phyloP scores from a whole-genome alignment of 78 protist genomes.

The Dictyostelium purpureum region DNA sequence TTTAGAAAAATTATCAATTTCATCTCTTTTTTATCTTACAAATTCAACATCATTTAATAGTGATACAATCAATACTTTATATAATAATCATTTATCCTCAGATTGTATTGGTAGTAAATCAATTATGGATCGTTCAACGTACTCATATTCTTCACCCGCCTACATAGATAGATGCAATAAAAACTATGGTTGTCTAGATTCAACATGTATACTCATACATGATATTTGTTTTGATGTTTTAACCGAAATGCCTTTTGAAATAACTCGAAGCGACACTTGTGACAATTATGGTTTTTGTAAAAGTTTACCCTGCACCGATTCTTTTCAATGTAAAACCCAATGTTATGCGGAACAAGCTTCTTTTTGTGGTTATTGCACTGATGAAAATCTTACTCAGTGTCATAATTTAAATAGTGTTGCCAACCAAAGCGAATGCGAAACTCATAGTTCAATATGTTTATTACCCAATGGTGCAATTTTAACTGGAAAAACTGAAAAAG shows the following conservation, averaged over 20 bases:
- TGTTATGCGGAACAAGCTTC: too few species aligned
- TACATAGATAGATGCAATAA: too few species aligned
- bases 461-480: background rate
- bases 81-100: background rate
- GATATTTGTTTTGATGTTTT: background rate
- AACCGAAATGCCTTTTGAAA: background rate
- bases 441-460: background rate
- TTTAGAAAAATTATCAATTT: background rate
- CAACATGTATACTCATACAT: background rate
- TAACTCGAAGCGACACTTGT: too few species aligned
- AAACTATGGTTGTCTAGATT: background rate
- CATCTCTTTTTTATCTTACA: background rate
- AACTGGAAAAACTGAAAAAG: background rate
- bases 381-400: background rate
- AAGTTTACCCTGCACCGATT: too few species aligned
- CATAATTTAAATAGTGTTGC: background rate
- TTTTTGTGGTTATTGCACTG: conserved; percentile 1
- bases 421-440: too few species aligned
- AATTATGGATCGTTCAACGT: background rate
- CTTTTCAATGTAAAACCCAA: too few species aligned
- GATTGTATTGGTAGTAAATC: background rate
- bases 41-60: background rate
- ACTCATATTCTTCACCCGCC: background rate
- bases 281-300: too few species aligned
- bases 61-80: background rate